Base-by-base conservation (phyloP, 345 rosid species). In the Clausena lansium region DNA sequence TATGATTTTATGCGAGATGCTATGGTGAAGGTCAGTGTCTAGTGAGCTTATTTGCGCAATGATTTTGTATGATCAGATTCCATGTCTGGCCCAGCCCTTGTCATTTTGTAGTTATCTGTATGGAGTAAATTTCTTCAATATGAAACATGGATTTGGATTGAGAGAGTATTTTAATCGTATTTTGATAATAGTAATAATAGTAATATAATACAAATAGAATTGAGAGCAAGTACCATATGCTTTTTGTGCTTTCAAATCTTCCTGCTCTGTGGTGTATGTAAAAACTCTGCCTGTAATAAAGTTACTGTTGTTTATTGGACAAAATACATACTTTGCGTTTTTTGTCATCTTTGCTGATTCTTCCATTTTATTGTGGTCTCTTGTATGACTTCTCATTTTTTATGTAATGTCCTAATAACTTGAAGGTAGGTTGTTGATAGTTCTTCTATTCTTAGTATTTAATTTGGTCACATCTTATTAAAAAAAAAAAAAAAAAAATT, bases 1-100 rank as follows among this genome's bases (percentile, higher is more conserved):
- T 95, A 95, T 85, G 99, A 95, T 85, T 95, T 92, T 84, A 91
- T 91, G 92, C 93, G 98, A 71, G 98, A 95, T 78, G 84, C 93
- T 4, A 95, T 95, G 99, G 99, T 95, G 72, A 95, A 95, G 99
- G 99, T 95, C 74, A 67, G 92, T 81, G 58, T 81, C 61, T 36
- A 64, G 41, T 45, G 72, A 30, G 67, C 13, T 62, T 66, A 15
- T 45, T 50, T 25, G 32, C 50, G 50, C 13, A 60, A 52, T 70
- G 57, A 33, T 69, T 69, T 76, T 45, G 36, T 20, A 47, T 47
- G 36, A 79, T 69, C 63, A 30, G 33, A 25, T 76, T 76, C 71
- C 27, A 5, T 32, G 20, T 63, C 60, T 41, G 35, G 19, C 70
- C 70, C 28, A 41, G n/a, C 15, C 55, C 19, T 64, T 11, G 50